These are phyloP conservation scores for Penicillium brasilianum DNA, from an alignment of 2,329 filamentous ascomycete genomes.

Conservation along the genomic window DNA sequence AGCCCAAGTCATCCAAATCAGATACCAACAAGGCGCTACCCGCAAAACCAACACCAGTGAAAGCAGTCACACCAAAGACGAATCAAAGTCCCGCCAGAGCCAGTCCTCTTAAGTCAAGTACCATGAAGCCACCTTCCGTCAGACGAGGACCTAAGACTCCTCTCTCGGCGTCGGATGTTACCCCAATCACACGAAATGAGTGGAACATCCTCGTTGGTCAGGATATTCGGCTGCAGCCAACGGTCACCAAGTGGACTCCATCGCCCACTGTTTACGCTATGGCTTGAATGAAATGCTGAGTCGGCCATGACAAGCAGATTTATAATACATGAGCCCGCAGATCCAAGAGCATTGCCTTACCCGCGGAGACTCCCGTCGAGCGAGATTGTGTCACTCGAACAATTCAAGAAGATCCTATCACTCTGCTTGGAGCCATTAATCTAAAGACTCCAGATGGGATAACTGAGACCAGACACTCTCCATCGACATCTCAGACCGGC, in stretches of 20 bases:
- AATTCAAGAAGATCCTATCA: background rate
- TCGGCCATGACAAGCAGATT: background rate
- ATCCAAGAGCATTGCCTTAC: background rate
- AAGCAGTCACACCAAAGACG: background rate
- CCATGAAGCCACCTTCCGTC: conserved; percentile 11
- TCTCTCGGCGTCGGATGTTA: conserved; percentile 49
- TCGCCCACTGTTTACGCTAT: conserved; percentile 39
- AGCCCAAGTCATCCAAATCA: conserved; percentile 22
- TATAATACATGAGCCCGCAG: background rate
- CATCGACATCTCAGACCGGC: background rate
- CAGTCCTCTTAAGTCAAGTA: conserved; percentile 4
- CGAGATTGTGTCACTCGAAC: background rate
- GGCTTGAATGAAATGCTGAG: conserved; percentile 29
- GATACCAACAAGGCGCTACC: conserved; percentile 3
- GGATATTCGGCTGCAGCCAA: conserved; percentile 38
- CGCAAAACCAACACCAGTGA: background rate
- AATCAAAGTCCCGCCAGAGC: background rate
- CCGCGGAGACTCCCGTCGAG: background rate
- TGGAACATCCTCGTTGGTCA: conserved; percentile 48
- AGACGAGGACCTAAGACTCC: conserved; percentile 47
- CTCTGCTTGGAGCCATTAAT: background rate
- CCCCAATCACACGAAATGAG: conserved; percentile 49
- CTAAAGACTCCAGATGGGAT: background rate
- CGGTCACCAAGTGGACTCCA: conserved; percentile 46
- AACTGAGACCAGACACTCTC: background rate